Evolutionary conservation across 192 early-diverging fungal genomes (phyloP).

Genomic region (Coemansia sp.): DNA sequence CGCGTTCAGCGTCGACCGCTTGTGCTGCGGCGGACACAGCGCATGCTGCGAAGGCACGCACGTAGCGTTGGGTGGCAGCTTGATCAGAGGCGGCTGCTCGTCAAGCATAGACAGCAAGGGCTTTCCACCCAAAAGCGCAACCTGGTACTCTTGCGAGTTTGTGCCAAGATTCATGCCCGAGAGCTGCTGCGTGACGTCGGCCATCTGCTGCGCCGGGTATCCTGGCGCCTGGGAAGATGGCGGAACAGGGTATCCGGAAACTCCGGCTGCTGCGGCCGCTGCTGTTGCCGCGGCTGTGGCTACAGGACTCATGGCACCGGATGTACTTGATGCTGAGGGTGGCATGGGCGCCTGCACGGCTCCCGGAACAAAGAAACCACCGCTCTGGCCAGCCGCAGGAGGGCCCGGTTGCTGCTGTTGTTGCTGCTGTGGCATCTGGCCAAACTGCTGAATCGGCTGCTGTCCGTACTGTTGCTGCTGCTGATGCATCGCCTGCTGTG

Average conservation of each 20-base stretch:
- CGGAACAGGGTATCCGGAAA: conserved; percentile 10
- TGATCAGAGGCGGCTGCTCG: conserved; percentile 37
- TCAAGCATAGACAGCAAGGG: conserved; percentile 43
- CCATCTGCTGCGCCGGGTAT: conserved; percentile 19
- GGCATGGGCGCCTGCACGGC: conserved; percentile 22
- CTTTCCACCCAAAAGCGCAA: conserved; percentile 38
- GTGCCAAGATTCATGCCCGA: conserved; percentile 41
- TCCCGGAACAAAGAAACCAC: conserved; percentile 50
- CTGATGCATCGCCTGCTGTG: conserved; percentile 16
- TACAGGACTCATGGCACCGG: conserved; percentile 2
- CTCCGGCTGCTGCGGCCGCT: not conserved
- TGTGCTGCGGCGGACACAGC: conserved; percentile 77
- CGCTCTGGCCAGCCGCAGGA: conserved; percentile 22
- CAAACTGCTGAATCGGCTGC: not conserved
- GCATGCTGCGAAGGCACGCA: conserved; percentile 50
- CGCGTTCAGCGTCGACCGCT: conserved; percentile 86
- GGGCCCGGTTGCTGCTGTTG: conserved; percentile 8
- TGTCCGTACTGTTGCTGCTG: conserved; percentile 20
- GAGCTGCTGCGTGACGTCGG: conserved; percentile 45
- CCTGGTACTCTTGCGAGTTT: conserved; percentile 31
- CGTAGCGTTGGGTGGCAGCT: conserved; percentile 42
- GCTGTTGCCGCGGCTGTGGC: too few species aligned
- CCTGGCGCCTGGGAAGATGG: conserved; percentile 5
- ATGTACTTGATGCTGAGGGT: conserved; percentile 6
- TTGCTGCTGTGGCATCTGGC: conserved; percentile 1